Evolutionary conservation across 768 basidiomycete species (phyloP).

Genomic region (Fibroporia radiculosa): DNA sequence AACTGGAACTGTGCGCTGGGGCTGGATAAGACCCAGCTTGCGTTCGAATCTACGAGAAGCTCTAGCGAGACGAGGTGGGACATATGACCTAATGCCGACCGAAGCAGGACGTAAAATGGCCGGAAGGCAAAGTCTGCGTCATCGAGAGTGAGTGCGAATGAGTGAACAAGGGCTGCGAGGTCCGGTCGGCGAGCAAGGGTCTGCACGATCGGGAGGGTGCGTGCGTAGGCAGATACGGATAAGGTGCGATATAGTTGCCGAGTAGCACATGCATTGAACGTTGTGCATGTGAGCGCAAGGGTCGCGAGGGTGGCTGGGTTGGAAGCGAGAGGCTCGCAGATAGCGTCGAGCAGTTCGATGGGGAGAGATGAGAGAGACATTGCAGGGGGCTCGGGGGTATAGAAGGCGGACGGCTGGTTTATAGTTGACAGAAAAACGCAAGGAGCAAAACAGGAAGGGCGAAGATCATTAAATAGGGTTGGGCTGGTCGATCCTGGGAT

Average conservation of each 20-base stretch:
- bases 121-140: constrained; percentile 31
- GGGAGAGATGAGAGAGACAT: constrained; percentile 48
- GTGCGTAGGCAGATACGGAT: constrained; percentile 33
- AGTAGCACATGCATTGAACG: constrained; percentile 42
- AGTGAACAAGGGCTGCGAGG: constrained; percentile 54
- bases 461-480: constrained; percentile 5
- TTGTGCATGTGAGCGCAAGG: constrained; percentile 36
- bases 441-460: not conserved
- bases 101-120: constrained; percentile 42
- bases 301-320: constrained; percentile 31
- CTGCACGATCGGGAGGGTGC: constrained; percentile 40
- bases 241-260: constrained; percentile 59
- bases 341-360: constrained; percentile 51
- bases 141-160: constrained; percentile 49
- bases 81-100: constrained; percentile 53
- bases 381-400: constrained; percentile 10
- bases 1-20: constrained; percentile 25
- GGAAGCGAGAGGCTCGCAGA: constrained; percentile 32
- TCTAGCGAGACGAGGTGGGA: constrained; percentile 48
- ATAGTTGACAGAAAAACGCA: constrained; percentile 1
- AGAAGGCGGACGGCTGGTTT: constrained; percentile 3
- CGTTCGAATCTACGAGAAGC: constrained; percentile 38
- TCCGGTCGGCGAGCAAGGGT: constrained; percentile 51
- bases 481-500: constrained; percentile 2
- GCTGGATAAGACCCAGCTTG: constrained; percentile 45